These are phyloP conservation scores for Hymenoscyphus infarciens DNA, from an alignment of 2,329 filamentous ascomycete species.

Conservation along the genomic window DNA sequence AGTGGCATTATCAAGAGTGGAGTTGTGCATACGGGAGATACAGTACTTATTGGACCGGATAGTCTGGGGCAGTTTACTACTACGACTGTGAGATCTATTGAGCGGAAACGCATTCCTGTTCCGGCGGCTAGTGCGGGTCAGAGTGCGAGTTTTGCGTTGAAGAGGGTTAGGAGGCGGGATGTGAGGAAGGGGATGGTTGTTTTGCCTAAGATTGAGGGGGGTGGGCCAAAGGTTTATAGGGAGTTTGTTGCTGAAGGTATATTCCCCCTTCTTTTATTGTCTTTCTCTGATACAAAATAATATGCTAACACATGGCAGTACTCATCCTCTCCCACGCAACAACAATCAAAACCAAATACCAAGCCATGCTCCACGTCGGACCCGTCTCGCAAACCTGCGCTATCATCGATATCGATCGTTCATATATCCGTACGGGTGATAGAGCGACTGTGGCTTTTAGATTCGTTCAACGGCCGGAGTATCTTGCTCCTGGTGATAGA, in stretches of 20 bases:
- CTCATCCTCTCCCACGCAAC: conserved; percentile 94
- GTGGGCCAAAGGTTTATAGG: conserved; percentile 65
- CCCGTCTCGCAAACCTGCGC: conserved; percentile 93
- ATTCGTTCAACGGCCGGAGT: conserved; percentile 93
- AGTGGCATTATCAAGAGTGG: conserved; percentile 89
- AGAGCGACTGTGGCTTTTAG: conserved; percentile 91
- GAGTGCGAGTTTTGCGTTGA: conserved; percentile 86
- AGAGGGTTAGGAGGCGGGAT: conserved; percentile 82
- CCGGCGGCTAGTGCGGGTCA: conserved; percentile 87
- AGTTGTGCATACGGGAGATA: conserved; percentile 86
- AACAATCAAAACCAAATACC: conserved; percentile 94
- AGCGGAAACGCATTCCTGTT: conserved; percentile 87
- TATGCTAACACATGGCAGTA: too few species aligned
- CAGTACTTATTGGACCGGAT: conserved; percentile 84
- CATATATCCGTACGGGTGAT: conserved; percentile 90
- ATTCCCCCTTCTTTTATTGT: conserved; percentile 20
- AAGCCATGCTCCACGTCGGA: conserved; percentile 97
- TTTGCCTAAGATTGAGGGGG: conserved; percentile 73
- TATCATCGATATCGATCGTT: conserved; percentile 96
- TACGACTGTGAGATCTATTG: conserved; percentile 86
- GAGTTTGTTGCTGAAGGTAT: conserved; percentile 77
- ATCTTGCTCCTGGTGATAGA: conserved; percentile 80
- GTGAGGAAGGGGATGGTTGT: conserved; percentile 98
- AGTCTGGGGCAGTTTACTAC: conserved; percentile 83
- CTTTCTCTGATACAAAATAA: too few species aligned